phyloP scores from a whole-genome alignment of 164 flowering plant genomes.

The Platanus orientalis region DNA sequence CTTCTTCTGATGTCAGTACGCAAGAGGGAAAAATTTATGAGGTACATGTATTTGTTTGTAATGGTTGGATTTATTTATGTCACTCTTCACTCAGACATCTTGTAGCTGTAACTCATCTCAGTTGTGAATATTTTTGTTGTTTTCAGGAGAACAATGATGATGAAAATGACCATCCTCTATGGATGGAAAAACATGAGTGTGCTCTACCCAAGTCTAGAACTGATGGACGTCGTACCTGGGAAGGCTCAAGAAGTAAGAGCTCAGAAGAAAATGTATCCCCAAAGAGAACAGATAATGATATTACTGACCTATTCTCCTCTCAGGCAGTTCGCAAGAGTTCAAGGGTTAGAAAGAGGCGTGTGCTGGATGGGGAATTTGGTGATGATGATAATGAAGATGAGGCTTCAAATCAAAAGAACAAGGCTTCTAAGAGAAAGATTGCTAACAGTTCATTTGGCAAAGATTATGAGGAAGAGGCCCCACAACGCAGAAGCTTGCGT shows the following conservation, averaged over 20 bases:
- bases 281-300: constrained; percentile 3
- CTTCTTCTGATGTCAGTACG: not conserved
- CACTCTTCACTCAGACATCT: too few relatives aligned
- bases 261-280: not conserved
- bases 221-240: not conserved
- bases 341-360: constrained; percentile 20
- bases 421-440: not conserved
- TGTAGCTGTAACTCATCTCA: too few relatives aligned
- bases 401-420: not conserved
- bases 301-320: not conserved
- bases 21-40: not conserved
- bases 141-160: constrained; percentile 1
- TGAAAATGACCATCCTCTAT: too few relatives aligned
- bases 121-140: not conserved
- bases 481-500: constrained; percentile 6
- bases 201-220: too few relatives aligned
- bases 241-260: constrained; percentile 1
- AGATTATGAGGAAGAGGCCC: not conserved
- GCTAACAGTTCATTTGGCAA: not conserved
- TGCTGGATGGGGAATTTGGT: constrained; percentile 13
- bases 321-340: constrained; percentile 17
- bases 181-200: too few relatives aligned
- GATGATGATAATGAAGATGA: constrained; percentile 5
- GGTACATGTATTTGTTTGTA: not conserved
- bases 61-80: too few relatives aligned